Conservation (phyloP, 257 asterid genomes). For the Catharanthus roseus region DNA sequence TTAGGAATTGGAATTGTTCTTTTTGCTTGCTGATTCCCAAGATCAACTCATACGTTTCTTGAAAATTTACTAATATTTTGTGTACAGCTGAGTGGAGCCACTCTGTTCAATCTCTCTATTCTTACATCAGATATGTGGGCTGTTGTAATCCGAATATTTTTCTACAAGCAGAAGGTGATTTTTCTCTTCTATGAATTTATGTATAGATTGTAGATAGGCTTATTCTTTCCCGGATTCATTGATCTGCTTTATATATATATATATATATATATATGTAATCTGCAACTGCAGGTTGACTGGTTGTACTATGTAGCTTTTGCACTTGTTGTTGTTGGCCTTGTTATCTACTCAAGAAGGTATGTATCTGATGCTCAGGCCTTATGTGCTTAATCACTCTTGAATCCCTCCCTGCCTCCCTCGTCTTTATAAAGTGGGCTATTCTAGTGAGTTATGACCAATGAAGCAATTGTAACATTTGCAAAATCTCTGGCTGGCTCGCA, state of each 20-base stretch:
- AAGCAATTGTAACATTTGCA: background rate
- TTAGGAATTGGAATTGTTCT: background rate
- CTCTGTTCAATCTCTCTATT: constrained; percentile 69
- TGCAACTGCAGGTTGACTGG: constrained; percentile 62
- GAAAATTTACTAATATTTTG: background rate
- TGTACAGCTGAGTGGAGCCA: constrained; percentile 66
- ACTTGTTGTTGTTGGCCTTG: constrained; percentile 50
- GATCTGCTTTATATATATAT: too few species aligned
- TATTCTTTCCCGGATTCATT: background rate
- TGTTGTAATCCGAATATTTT: constrained; percentile 49
- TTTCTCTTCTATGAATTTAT: background rate
- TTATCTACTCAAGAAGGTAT: constrained; percentile 53
- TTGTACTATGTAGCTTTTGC: constrained; percentile 54
- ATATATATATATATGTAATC: too few species aligned
- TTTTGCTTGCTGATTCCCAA: background rate
- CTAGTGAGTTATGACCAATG: background rate
- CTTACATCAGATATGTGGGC: constrained; percentile 89
- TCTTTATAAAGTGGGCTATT: too few species aligned
- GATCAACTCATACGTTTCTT: background rate
- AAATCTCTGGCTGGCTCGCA: background rate
- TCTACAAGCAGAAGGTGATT: constrained; percentile 63
- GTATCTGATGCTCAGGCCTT: background rate
- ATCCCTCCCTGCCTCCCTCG: background rate
- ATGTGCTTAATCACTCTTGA: background rate
- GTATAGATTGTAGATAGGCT: too few species aligned